Base-by-base conservation (phyloP, 2,329 filamentous ascomycete species). In the Mariannaea elegans region DNA sequence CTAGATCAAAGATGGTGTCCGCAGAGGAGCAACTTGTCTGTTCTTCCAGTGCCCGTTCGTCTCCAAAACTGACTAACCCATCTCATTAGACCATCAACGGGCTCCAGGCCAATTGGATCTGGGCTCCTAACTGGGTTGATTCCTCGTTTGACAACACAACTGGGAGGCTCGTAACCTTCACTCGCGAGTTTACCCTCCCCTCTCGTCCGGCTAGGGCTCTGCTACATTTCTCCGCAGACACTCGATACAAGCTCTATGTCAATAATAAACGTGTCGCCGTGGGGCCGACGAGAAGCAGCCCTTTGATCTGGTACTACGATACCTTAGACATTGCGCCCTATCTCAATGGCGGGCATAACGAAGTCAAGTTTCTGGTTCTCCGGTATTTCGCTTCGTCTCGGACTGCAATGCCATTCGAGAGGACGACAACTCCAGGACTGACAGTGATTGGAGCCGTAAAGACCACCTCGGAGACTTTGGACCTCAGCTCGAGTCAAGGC, bases 31-130 rank as follows among this genome's bases (percentile, higher is more conserved):
- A 54, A 24, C 27, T 46, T 44, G 51, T 54, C 46, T 21, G 32
- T 54, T 47, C 41, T 9, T n/a, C 51, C 7, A 31, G 7, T 31
- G 12, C n/a, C n/a, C n/a, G n/a, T n/a, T n/a, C n/a, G n/a, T n/a
- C n/a, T n/a, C n/a, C n/a, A 19, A 14, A 13, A n/a, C 23, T 10
- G 14, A 18, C 56, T 58, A 19, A 60, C 16, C 16, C 12, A 29
- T 16, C 27, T n/a, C 21, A n/a, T n/a, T 42, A 77, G 72, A 71
- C 54, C 14, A 70, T 75, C 50, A 69, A 74, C 48, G 56, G 59
- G 9, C 75, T 79, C 38, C 75, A 75, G 54, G 70, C 71, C 16
- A 78, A 75, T 52, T 79, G 77, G 77, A 63, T 78, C 34, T 79
- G 76, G 77, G 39, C 65, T 1, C 70, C 73, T 1, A 56, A 67